These are phyloP conservation scores for Rhizoctonia solani DNA, from an alignment of 1,284 basidiomycete species.

Conservation along the genomic window DNA sequence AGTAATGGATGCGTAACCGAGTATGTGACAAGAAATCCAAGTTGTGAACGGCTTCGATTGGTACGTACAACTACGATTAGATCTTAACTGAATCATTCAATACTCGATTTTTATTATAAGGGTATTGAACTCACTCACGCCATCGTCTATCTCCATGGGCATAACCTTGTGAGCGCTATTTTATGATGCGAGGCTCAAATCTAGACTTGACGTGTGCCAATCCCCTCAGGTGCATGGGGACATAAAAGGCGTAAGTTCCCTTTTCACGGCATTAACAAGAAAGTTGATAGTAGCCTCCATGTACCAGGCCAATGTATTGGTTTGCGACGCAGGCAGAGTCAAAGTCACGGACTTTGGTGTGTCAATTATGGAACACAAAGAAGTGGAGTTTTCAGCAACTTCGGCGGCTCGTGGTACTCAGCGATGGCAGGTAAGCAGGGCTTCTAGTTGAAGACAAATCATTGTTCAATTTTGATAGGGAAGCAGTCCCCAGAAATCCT, in stretches of 20 bases:
- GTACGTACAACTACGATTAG: not conserved
- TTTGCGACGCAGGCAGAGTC: not conserved
- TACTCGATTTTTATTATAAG: not conserved
- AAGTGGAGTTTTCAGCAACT: not conserved
- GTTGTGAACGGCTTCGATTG: not conserved
- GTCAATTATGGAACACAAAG: not conserved
- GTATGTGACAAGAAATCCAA: not conserved
- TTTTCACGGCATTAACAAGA: not conserved
- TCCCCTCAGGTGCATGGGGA: not conserved
- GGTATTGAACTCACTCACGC: not conserved
- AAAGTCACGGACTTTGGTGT: conserved; percentile 6
- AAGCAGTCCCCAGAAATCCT: not conserved
- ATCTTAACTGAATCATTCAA: not conserved
- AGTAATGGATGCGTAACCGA: not conserved
- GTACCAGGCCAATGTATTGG: not conserved
- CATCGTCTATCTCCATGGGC: not conserved
- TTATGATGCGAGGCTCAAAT: too few relatives aligned
- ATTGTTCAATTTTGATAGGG: not conserved
- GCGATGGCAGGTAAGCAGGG: not conserved
- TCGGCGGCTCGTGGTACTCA: not conserved
- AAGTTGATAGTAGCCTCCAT: too few relatives aligned
- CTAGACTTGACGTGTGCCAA: too few relatives aligned
- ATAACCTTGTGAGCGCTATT: too few relatives aligned
- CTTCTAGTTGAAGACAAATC: not conserved
- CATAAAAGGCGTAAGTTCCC: not conserved